phyloP scores from a whole-genome alignment of 371 early-diverging fungal species.

The Mucor indicus region DNA sequence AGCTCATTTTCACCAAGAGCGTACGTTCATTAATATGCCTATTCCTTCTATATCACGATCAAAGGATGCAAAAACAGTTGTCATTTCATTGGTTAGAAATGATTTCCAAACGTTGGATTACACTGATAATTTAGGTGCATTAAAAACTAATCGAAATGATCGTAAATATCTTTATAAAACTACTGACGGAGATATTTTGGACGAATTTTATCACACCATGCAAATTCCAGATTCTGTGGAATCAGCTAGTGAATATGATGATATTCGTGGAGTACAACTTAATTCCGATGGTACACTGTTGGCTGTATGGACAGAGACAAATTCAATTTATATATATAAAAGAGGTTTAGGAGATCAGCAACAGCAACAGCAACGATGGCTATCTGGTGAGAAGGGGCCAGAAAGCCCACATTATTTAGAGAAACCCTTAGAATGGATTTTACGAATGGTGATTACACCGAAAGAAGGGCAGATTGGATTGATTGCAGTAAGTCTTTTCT shows the following conservation, averaged over 20 bases:
- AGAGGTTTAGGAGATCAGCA: constrained; percentile 19
- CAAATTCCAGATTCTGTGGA: constrained; percentile 10
- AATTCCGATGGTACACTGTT: constrained; percentile 30
- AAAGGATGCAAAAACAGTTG: constrained; percentile 26
- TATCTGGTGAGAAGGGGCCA: background rate
- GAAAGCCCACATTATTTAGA: constrained; percentile 13
- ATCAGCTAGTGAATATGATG: constrained; percentile 4
- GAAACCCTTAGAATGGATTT: constrained; percentile 14
- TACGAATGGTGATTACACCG: constrained; percentile 23
- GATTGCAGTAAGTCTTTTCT: constrained; percentile 9
- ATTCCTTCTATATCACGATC: constrained; percentile 24
- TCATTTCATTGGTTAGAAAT: constrained; percentile 23
- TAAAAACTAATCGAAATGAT: constrained; percentile 13
- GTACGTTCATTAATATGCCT: constrained; percentile 30
- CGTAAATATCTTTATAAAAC: constrained; percentile 16
- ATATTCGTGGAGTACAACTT: constrained; percentile 26
- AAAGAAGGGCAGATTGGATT: constrained; percentile 13
- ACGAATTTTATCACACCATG: constrained; percentile 25
- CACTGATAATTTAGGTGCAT: constrained; percentile 22
- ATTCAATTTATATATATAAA: constrained; percentile 31
- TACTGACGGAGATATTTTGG: constrained; percentile 4
- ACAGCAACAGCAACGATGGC: background rate
- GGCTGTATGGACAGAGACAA: constrained; percentile 41
- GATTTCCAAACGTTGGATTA: constrained; percentile 34
- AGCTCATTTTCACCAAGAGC: constrained; percentile 37